A percentile compares a stretch with the other conserved stretches of the same genome.
Conservation (phyloP, 805 yeast genomes). For the Monosporozyma servazzii region DNA sequence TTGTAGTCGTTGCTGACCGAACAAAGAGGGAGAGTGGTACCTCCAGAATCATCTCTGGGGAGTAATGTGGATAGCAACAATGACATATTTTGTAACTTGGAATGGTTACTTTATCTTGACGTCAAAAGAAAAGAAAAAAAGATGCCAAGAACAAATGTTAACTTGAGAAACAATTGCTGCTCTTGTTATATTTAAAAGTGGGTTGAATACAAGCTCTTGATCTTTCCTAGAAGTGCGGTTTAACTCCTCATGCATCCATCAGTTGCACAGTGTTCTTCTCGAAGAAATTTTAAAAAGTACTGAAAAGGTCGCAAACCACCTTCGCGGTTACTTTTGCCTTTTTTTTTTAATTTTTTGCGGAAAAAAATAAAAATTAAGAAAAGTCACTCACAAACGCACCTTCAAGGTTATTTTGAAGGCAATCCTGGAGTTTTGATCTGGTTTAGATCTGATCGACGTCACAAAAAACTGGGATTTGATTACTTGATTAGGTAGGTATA, state of each 20-base stretch:
- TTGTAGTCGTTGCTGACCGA: constrained; percentile 35
- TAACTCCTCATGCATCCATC: background rate
- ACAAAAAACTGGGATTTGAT: too few relatives aligned
- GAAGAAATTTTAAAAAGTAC: background rate
- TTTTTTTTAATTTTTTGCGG: too few relatives aligned
- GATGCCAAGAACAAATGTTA: constrained; percentile 35
- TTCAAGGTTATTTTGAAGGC: constrained; percentile 1
- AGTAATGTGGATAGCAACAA: constrained; percentile 1
- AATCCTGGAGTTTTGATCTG: too few relatives aligned
- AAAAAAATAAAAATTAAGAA: background rate
- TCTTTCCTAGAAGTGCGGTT: background rate
- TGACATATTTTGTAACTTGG: background rate
- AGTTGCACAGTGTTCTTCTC: too few relatives aligned
- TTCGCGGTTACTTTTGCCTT: background rate
- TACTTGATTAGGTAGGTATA: too few relatives aligned
- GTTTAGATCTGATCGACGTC: too few relatives aligned
- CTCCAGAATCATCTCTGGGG: constrained; percentile 4
- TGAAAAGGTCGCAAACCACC: background rate
- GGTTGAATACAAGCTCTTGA: too few relatives aligned
- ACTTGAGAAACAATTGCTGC: background rate
- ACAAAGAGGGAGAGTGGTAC: constrained; percentile 22
- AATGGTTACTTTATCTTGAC: background rate
- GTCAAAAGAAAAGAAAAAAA: constrained; percentile 34
- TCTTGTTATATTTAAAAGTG: background rate
- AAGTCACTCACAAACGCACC: background rate